These are phyloP conservation scores for Dichotomopilus funicola DNA, from an alignment of 2,329 filamentous ascomycete genomes.

Conservation along the genomic window DNA sequence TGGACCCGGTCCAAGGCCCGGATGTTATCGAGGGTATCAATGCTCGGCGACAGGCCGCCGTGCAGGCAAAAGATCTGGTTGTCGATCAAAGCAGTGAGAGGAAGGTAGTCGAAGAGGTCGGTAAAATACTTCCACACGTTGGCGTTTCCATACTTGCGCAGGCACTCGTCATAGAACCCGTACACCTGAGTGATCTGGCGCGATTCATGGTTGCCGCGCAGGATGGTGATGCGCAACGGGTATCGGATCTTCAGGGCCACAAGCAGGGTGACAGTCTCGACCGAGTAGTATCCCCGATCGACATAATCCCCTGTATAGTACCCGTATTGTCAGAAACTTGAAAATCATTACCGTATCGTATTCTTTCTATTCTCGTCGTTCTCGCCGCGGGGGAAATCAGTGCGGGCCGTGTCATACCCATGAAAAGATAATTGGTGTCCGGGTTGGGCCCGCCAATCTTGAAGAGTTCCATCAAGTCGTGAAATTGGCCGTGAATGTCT, in stretches of 20 bases:
- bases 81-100: slow-evolving; percentile 93
- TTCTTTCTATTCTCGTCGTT: slow-evolving; percentile 5
- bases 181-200: slow-evolving; percentile 99
- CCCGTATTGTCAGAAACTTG: slow-evolving; percentile 14
- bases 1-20: slow-evolving; percentile 91
- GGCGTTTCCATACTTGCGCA: slow-evolving; percentile 97
- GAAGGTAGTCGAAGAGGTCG: slow-evolving; percentile 97
- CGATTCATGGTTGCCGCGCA: slow-evolving; percentile 98
- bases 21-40: slow-evolving; percentile 94
- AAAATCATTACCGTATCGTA: not conserved
- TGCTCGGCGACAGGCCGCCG: slow-evolving; percentile 91
- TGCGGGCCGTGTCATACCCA: slow-evolving; percentile 57
- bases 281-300: slow-evolving; percentile 96
- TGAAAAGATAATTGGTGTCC: slow-evolving; percentile 98
- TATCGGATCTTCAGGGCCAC: slow-evolving; percentile 98
- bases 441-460: slow-evolving; percentile 97
- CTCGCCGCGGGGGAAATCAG: slow-evolving; percentile 14
- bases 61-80: slow-evolving; percentile 99
- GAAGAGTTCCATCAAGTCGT: slow-evolving; percentile 99
- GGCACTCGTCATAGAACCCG: slow-evolving; percentile 98
- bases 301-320: slow-evolving; percentile 76
- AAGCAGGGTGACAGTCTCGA: slow-evolving; percentile 94
- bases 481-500: slow-evolving; percentile 98
- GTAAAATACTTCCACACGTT: slow-evolving; percentile 99
- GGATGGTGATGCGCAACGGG: slow-evolving; percentile 94